Base-by-base conservation (phyloP, 306 rosid species). In the Rosa chinensis region DNA sequence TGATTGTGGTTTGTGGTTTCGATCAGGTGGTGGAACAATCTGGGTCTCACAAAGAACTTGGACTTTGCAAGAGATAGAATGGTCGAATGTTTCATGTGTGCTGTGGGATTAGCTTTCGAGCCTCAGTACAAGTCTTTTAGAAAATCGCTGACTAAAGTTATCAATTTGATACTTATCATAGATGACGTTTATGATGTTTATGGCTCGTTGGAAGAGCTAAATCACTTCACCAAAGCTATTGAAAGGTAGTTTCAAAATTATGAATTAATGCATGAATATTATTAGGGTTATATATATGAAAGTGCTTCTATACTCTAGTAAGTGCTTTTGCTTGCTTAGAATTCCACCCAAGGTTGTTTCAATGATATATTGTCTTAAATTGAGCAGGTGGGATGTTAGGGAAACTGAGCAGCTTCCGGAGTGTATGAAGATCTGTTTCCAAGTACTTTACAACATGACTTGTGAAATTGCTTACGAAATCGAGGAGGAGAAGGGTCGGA, bases 21-120 rank as follows among this genome's bases (percentile, higher is more conserved):
- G 45, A 20, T 14, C 77, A 92, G 94, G 84, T 92, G 97, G 94
- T 92, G 97, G 97, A 87, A 76, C 73, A 87, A 86, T 48, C 86
- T 87, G 28, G 93, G 87, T 17, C 32, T 90, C 10, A 56, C 47
- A 69, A 52, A 85, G 45, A 76, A 83, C 0, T 49, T 90, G 85
- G 45, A 47, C 32, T 92, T 92, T 78, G 88, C 93, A 77, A 79
- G 97, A 78, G 91, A 89, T 58, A 82, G 97, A 76, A 75, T 92
- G 83, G 97, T 86, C 39, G 93, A 90, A 76, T 63, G 88, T 76
- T 92, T 90, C 90, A 77, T 87, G 84, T 90, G 92, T 75, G 71
- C 88, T 7, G 43, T 77, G 44, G 97, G 95, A 21, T 81, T 90
- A 48, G 88, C 86, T 73, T 80, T 25, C 32, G 85, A 87, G 28